These are phyloP conservation scores for Pycnococcus provasolii DNA, from an alignment of 139 green algal genomes.

Conservation along the genomic window DNA sequence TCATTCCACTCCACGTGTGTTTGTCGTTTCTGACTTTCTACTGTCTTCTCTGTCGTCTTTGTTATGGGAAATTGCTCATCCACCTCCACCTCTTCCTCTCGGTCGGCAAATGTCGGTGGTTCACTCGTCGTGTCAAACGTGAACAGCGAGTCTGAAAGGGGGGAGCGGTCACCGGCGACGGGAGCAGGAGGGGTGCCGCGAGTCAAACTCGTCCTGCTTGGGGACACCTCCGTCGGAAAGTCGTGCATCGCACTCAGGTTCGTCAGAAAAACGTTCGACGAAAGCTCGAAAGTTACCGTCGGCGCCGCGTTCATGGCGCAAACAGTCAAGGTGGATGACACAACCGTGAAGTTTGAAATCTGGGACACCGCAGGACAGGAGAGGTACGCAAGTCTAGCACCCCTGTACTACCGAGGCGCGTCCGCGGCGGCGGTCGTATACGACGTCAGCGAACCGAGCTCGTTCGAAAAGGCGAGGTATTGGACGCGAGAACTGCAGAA, in stretches of 20 bases:
- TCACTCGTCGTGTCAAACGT: no score
- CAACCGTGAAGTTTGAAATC: conserved; percentile 58
- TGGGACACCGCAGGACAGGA: conserved; percentile 59
- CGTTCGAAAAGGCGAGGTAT: conserved; percentile 47
- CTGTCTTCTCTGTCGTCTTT: no score
- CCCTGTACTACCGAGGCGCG: conserved; percentile 52
- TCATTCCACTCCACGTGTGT: no score
- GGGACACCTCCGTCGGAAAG: conserved; percentile 64
- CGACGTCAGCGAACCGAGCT: conserved; percentile 44
- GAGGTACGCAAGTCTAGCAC: conserved; percentile 44
- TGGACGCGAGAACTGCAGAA: conserved; percentile 52
- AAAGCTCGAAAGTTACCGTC: conserved; percentile 45
- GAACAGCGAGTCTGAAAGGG: no score
- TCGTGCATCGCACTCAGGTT: conserved; percentile 49
- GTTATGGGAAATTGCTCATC: no score
- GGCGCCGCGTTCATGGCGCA: conserved; percentile 44
- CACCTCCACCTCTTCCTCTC: no score
- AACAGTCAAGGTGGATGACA: conserved; percentile 11
- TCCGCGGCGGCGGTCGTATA: conserved; percentile 44
- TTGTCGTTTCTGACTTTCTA: no score
- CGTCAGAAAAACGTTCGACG: conserved; percentile 38
- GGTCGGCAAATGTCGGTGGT: no score
- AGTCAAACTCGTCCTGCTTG: conserved; percentile 66
- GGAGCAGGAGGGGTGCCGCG: not conserved
- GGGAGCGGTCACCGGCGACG: no score